Percentiles rank a stretch among this genome's conserved stretches.
These are phyloP conservation scores for Psophocarpus tetragonolobus DNA, from an alignment of 306 rosid species.

Conservation along the genomic window DNA sequence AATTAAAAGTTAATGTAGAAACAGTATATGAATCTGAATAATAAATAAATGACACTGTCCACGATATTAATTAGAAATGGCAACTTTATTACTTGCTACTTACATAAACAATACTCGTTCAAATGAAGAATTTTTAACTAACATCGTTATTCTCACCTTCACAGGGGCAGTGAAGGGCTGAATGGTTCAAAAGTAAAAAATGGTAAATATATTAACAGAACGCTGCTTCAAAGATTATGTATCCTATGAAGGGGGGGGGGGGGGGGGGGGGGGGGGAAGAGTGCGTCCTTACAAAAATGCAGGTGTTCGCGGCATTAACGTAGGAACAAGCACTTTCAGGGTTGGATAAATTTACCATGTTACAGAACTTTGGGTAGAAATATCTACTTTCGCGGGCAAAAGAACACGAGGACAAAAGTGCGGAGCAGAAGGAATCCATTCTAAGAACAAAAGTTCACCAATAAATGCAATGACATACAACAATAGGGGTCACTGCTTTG, in stretches of 20 bases:
- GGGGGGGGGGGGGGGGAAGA: not conserved
- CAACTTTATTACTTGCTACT: not conserved
- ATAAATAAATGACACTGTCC: not conserved
- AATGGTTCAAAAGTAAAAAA: not conserved
- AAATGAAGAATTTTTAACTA: not conserved
- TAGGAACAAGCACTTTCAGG: not conserved
- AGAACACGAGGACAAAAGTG: constrained; percentile 14
- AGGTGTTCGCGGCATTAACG: not conserved
- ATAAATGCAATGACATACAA: constrained; percentile 33
- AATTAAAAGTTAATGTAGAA: not conserved
- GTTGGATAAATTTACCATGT: constrained; percentile 20
- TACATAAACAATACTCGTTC: not conserved
- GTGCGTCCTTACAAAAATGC: not conserved
- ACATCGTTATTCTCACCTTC: not conserved
- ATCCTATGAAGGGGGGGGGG: not conserved
- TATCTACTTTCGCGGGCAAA: constrained; percentile 13
- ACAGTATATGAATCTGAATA: not conserved
- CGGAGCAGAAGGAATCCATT: constrained; percentile 1
- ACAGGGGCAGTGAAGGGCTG: not conserved
- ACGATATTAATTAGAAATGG: not conserved
- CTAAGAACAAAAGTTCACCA: constrained; percentile 22
- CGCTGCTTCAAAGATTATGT: not conserved
- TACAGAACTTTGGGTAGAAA: constrained; percentile 24
- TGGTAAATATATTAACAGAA: not conserved
- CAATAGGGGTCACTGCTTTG: constrained; percentile 34